Percentiles rank a stretch among this genome's conserved stretches.
phyloP scores from a whole-genome alignment of 371 early-diverging fungal genomes.

The Mortierella sp. region DNA sequence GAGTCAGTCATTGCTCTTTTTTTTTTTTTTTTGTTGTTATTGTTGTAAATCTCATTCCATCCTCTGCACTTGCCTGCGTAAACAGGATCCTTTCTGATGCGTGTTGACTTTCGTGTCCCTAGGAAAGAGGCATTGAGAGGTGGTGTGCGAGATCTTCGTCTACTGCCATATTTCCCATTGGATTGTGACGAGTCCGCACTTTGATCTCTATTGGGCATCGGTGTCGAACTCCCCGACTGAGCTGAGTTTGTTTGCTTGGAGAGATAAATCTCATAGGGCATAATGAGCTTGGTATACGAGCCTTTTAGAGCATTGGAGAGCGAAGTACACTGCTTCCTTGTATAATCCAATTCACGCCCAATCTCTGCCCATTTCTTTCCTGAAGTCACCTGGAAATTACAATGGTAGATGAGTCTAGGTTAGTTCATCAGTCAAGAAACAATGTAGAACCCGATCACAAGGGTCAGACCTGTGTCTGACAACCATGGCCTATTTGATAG shows the following conservation, averaged over 20 bases:
- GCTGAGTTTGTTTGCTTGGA: slow-evolving; percentile 40
- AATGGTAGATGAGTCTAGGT: not conserved
- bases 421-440: not conserved
- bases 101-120: slow-evolving; percentile 43
- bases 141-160: slow-evolving; percentile 5
- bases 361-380: slow-evolving; percentile 92
- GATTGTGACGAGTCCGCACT: slow-evolving; percentile 5
- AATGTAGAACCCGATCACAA: not conserved
- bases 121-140: not conserved
- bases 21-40: no score
- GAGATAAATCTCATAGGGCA: slow-evolving; percentile 89
- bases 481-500: no score
- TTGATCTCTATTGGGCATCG: slow-evolving; percentile 21
- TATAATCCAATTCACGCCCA: slow-evolving; percentile 82
- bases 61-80: slow-evolving; percentile 34
- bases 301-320: slow-evolving; percentile 84
- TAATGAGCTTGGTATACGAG: slow-evolving; percentile 79
- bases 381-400: slow-evolving; percentile 76
- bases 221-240: slow-evolving; percentile 7
- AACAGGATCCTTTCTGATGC: slow-evolving; percentile 50
- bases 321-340: slow-evolving; percentile 82
- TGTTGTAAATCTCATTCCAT: no score
- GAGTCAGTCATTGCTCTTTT: no score
- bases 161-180: slow-evolving; percentile 8
- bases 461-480: not conserved